These are phyloP conservation scores for Colletotrichum abscissum DNA, from an alignment of 2,329 filamentous ascomycete genomes.

Conservation along the genomic window DNA sequence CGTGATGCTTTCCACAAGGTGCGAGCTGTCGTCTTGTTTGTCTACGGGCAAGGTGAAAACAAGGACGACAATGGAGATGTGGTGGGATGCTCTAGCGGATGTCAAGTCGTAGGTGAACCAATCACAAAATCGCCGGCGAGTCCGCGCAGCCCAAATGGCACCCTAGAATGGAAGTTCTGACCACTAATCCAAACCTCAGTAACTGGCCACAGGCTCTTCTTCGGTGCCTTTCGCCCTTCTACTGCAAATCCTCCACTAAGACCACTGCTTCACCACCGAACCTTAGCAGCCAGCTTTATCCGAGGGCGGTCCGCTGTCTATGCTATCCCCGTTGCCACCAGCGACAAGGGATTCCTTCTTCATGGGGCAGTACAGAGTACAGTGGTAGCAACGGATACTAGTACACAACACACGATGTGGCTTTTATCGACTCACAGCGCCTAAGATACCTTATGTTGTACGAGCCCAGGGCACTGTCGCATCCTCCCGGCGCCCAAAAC, in stretches of 20 bases:
- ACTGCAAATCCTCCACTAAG: not conserved
- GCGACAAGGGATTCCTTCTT: not conserved
- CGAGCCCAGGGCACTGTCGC: not conserved
- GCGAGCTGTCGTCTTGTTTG: not conserved
- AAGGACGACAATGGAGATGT: not conserved
- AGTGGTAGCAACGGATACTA: not conserved
- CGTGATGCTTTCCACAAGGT: not conserved
- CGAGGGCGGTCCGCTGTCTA: slow-evolving; percentile 17
- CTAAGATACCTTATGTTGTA: no score
- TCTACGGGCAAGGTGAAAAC: not conserved
- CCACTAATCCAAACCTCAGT: not conserved
- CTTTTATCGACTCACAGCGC: not conserved
- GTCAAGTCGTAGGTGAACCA: slow-evolving; percentile 19
- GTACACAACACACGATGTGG: not conserved
- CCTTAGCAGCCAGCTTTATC: slow-evolving; percentile 5
- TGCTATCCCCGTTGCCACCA: not conserved
- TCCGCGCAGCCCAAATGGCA: not conserved
- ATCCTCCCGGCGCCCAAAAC: not conserved
- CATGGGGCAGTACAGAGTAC: not conserved
- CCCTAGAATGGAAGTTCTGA: not conserved
- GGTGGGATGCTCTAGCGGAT: slow-evolving; percentile 2
- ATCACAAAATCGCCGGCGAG: slow-evolving; percentile 20
- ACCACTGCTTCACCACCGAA: not conserved
- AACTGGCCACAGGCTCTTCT: not conserved
- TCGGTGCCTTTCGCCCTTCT: no score